Base-by-base conservation (phyloP, 2,329 filamentous ascomycete species). In the Karstenula rhodostoma region DNA sequence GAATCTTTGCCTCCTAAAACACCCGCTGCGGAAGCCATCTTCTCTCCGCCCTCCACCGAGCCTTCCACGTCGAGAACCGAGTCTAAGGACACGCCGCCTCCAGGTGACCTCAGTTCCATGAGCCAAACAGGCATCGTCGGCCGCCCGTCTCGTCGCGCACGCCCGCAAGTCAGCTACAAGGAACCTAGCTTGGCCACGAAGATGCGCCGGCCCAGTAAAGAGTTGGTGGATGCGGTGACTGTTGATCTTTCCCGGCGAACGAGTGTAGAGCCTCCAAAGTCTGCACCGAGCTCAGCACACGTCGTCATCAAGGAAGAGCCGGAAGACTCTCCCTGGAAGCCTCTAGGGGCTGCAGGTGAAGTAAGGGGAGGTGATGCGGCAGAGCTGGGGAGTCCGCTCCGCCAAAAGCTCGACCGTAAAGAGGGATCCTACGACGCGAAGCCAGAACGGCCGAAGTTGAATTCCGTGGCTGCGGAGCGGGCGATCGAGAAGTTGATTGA, bases 121-220 rank as follows among this genome's bases (percentile, higher is more conserved):
- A 77, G 79, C 52, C 71, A 73, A 46, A 70, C 59, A 17, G 73
- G 70, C 23, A 72, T 73, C 40, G 71, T 69, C 19, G 74, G 69
- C 23, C 72, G 82, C 35, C 79, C 81, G 12, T 80, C 78, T 2
- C 76, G 82, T 57, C 76, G 82, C 60, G 80, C 80, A 15, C 75
- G 82, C 25, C 72, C 79, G 19, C 77, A 79, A 35, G 81, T 83
- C 51, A 83, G 79, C 69, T 84, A 84, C 61, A 81, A 82, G 13
- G 82, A 84, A 62, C 82, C 82, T 1, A 82, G 76, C 51, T 70
- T 84, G 17, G 74, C 75, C 48, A 79, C 77, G 17, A 84, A 84
- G 66, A 84, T 84, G 81, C 75, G 82, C 22, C 77, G 82, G 27
- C 81, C 82, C 1, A 76, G 75, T 52, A 81, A 82, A 62, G 76